Evolutionary conservation across 1,284 basidiomycete genomes (phyloP).

Genomic region (Exsudoporus floridanus): DNA sequence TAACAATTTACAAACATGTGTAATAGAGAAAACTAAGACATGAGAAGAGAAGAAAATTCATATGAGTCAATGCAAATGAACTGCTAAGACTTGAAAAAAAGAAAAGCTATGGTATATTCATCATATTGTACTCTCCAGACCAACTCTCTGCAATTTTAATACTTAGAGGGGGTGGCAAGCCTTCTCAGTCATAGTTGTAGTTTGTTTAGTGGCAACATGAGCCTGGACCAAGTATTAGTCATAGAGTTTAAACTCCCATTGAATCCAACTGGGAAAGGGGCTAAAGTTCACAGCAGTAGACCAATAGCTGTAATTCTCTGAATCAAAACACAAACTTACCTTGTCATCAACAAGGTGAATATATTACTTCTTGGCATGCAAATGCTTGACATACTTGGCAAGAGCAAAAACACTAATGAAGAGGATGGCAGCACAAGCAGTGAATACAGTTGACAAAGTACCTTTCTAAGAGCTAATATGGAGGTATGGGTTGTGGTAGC

Average conservation of each 20-base stretch:
- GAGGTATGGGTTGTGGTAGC: conserved; percentile 36
- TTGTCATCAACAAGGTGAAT: conserved; percentile 57
- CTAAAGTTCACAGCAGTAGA: conserved; percentile 4
- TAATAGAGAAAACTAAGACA: conserved; percentile 15
- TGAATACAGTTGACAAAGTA: conserved; percentile 43
- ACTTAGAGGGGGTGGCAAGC: conserved; percentile 27
- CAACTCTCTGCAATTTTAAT: neutral
- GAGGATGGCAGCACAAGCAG: conserved; percentile 46
- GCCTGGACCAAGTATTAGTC: conserved; percentile 23
- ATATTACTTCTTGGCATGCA: conserved; percentile 46
- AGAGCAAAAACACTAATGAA: conserved; percentile 46
- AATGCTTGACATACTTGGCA: conserved; percentile 43
- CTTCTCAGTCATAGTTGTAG: conserved; percentile 33
- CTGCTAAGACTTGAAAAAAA: conserved; percentile 10
- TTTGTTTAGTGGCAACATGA: conserved; percentile 17
- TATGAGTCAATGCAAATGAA: conserved; percentile 26
- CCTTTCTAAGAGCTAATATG: conserved; percentile 34
- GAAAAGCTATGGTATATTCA: conserved; percentile 5
- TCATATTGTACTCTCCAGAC: conserved; percentile 8
- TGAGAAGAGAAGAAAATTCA: conserved; percentile 18
- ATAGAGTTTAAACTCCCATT: conserved; percentile 1
- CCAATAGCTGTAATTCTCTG: conserved; percentile 11
- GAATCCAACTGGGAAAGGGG: neutral
- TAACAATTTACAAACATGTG: conserved; percentile 22
- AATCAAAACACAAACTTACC: conserved; percentile 42